These are phyloP conservation scores for Tylopilus plumbeoviolaceoides DNA, from an alignment of 768 basidiomycete species.

Conservation along the genomic window DNA sequence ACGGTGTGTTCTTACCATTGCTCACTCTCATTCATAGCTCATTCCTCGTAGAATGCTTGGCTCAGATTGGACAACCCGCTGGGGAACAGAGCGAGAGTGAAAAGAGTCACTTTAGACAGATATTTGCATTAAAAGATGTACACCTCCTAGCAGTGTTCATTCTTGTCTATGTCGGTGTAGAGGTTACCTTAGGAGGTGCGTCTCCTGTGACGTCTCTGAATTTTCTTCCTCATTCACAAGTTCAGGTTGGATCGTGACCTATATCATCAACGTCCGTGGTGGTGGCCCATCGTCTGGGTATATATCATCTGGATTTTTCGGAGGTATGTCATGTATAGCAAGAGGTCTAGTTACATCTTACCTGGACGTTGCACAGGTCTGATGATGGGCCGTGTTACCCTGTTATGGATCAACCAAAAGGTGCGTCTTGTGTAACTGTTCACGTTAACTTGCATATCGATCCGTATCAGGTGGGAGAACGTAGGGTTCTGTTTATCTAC, in stretches of 20 bases:
- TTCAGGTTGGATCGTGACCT: constrained; percentile 71
- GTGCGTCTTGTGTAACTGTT: constrained; percentile 20
- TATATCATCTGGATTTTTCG: constrained; percentile 55
- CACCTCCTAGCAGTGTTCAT: constrained; percentile 62
- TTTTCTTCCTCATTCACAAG: background rate
- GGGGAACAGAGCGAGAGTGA: constrained; percentile 35
- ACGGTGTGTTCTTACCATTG: constrained; percentile 44
- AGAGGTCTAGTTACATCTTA: background rate
- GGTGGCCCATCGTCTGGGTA: constrained; percentile 46
- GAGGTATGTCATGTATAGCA: constrained; percentile 35
- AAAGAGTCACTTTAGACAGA: constrained; percentile 43
- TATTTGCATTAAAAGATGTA: constrained; percentile 48
- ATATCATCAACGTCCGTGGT: constrained; percentile 38
- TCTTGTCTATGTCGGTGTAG: constrained; percentile 66
- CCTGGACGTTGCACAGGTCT: constrained; percentile 39
- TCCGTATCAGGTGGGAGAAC: constrained; percentile 46
- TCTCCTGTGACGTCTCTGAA: background rate
- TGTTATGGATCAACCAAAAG: constrained; percentile 55
- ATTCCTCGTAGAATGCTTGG: constrained; percentile 44
- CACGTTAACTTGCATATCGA: background rate
- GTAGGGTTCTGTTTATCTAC: constrained; percentile 50
- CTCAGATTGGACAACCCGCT: constrained; percentile 47
- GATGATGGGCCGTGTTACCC: constrained; percentile 49
- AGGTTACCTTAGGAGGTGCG: constrained; percentile 47
- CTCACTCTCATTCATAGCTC: background rate